Conservation (phyloP, 2,329 filamentous ascomycete species). For the Fusarium zealandicum region DNA sequence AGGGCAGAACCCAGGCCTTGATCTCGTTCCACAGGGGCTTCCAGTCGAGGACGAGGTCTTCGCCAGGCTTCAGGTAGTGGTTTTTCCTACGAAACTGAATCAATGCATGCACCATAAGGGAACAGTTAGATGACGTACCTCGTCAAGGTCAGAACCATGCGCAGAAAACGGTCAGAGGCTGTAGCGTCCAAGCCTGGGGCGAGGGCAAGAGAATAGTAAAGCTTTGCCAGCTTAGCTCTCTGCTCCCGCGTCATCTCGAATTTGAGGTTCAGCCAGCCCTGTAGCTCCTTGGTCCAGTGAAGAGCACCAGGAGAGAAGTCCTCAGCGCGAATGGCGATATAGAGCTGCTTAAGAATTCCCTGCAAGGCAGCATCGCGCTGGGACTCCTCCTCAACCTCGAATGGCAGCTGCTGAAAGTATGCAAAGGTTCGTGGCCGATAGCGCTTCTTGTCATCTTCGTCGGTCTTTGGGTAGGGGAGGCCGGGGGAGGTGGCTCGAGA, state of each 20-base stretch:
- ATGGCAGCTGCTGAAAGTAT: conserved; percentile 90
- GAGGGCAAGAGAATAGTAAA: conserved; percentile 93
- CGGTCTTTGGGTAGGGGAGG: conserved; percentile 58
- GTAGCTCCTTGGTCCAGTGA: conserved; percentile 96
- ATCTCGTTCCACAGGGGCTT: conserved; percentile 90
- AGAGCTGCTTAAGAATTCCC: conserved; percentile 92
- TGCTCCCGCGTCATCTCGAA: conserved; percentile 92
- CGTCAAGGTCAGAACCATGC: conserved; percentile 96
- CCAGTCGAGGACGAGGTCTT: conserved; percentile 94
- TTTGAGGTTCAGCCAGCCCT: conserved; percentile 94
- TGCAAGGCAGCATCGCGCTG: conserved; percentile 80
- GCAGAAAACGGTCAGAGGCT: conserved; percentile 88
- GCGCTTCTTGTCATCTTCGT: conserved; percentile 65
- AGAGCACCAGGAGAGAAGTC: conserved; percentile 93
- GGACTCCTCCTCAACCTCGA: conserved; percentile 80
- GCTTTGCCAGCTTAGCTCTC: conserved; percentile 81
- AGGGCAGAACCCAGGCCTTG: conserved; percentile 87
- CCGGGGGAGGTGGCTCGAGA: conserved; percentile 89
- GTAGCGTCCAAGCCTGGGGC: conserved; percentile 86
- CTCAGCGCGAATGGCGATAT: conserved; percentile 87
- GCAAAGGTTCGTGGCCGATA: conserved; percentile 91
- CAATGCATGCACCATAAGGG: conserved; percentile 14
- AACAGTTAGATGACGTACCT: conserved; percentile 66
- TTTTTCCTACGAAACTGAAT: conserved; percentile 70
- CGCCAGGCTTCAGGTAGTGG: conserved; percentile 89